Evolutionary conservation across 192 early-diverging fungal species (phyloP), one percentile per base, ranked within the genome.

Genomic region (Coemansia sp.): DNA sequence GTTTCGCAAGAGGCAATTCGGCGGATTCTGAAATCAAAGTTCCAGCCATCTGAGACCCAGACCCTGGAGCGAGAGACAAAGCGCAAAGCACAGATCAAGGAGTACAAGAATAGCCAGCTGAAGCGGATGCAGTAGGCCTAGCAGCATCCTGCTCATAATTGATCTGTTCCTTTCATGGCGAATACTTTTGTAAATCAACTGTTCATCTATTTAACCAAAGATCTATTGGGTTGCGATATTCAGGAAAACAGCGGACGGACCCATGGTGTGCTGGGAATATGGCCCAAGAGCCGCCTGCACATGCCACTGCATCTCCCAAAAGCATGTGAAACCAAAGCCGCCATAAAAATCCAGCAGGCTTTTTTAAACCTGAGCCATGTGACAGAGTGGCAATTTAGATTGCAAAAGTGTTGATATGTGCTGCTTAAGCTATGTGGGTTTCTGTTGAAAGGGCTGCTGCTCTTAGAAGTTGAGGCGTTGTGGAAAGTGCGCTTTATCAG

Each of bases 11-110:
- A 86, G 57, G 67, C 83, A 16, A 56, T 86, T 21, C 48, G 74
- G 39, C 79, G 85, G 7, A 86, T 86, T n/a, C 61, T 86, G 46
- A 86, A 84, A 60, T 82, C 83, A 9, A 75, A 67, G 34, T 86
- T 74, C 61, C 63, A 52, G 52, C 80, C 85, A 18, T 58, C 61
- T 0, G 48, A 48, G 33, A 65, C 65, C 26, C 64, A 35, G 0
- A 77, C 61, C 12, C 66, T 76, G 51, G 61, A 77, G 52, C 75
- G 82, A 30, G 83, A 86, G 58, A 42, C 30, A 2, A 72, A 71
- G 30, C 82, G 83, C 46, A 72, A 66, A 46, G 30, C 59, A n/a
- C 72, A 72, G 31, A 75, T 84, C 58, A 55, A 34, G 21, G 51
- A 49, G 58, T 74, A 26, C 53, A 77, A 67, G 46, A 43, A 57